phyloP scores from a whole-genome alignment of 2,329 filamentous ascomycete species.

The Chaetothyriales sp. region DNA sequence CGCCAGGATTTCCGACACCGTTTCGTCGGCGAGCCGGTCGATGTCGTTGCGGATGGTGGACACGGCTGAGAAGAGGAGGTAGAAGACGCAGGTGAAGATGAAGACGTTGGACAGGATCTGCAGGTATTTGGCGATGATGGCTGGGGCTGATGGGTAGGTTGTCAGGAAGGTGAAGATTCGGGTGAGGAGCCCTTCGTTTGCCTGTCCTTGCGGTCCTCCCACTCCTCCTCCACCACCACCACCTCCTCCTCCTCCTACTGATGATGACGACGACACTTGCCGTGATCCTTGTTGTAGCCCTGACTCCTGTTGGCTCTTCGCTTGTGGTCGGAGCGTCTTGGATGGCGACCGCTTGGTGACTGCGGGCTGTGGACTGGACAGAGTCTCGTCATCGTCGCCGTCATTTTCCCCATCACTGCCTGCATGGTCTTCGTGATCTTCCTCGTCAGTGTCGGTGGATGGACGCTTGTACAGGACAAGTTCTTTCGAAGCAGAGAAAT shows the following conservation, averaged over 20 bases:
- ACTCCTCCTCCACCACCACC: conserved; percentile 2
- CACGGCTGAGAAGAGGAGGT: conserved; percentile 54
- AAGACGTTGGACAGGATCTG: conserved; percentile 42
- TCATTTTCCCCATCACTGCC: conserved; percentile 29
- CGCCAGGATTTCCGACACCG: conserved; percentile 51
- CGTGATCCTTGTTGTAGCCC: no score
- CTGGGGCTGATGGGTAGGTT: conserved; percentile 48
- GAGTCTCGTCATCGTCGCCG: conserved; percentile 23
- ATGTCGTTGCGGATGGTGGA: conserved; percentile 61
- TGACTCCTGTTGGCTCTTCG: conserved; percentile 5
- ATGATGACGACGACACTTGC: not conserved
- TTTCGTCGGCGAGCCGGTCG: conserved; percentile 52
- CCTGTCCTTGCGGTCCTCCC: not conserved
- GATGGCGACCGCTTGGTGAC: not conserved
- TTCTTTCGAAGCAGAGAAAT: conserved; percentile 16
- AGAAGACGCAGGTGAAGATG: conserved; percentile 37
- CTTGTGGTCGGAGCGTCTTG: conserved; percentile 16
- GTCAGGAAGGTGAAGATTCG: conserved; percentile 48
- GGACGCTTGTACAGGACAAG: not conserved
- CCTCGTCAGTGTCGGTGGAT: not conserved
- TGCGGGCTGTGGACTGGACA: not conserved
- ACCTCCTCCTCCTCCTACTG: not conserved
- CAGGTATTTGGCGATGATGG: conserved; percentile 51
- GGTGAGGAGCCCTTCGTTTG: conserved; percentile 7
- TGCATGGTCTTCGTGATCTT: conserved; percentile 17